Conservation (phyloP, 129 eudicot genomes). For the Oenanthe sinensis region DNA sequence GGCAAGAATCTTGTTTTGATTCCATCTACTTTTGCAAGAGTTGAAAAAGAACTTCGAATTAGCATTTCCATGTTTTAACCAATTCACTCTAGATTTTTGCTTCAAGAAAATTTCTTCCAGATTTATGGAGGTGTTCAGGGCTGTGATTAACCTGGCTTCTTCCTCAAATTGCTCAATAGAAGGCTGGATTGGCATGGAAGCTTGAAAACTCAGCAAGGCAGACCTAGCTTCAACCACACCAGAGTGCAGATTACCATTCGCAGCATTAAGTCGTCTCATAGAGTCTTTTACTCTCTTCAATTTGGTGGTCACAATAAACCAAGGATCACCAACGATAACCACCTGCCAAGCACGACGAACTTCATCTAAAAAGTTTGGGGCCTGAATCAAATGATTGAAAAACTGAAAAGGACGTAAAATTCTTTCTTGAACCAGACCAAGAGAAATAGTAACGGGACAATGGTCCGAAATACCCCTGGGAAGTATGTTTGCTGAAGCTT, state of each 20-base stretch:
- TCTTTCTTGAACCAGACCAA: not conserved
- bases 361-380: not conserved
- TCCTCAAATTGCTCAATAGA: too few species aligned
- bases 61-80: not conserved
- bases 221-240: too few species aligned
- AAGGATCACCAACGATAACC: not conserved
- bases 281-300: not conserved
- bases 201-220: not conserved
- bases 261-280: too few species aligned
- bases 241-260: not conserved
- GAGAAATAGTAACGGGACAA: not conserved
- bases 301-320: not conserved
- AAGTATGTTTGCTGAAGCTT: fast-evolving
- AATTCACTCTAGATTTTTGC: not conserved
- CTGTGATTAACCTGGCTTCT: not conserved
- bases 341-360: not conserved
- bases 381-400: not conserved
- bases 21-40: not conserved
- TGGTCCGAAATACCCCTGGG: not conserved
- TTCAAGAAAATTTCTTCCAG: not conserved
- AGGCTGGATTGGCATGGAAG: fast-evolving
- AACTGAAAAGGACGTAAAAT: not conserved
- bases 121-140: too few species aligned
- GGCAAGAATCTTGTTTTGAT: too few species aligned
- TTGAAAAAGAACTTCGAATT: too few species aligned